Evolutionary conservation across 1,139 yeast genomes (phyloP).

Genomic region (Pichia sp.): DNA sequence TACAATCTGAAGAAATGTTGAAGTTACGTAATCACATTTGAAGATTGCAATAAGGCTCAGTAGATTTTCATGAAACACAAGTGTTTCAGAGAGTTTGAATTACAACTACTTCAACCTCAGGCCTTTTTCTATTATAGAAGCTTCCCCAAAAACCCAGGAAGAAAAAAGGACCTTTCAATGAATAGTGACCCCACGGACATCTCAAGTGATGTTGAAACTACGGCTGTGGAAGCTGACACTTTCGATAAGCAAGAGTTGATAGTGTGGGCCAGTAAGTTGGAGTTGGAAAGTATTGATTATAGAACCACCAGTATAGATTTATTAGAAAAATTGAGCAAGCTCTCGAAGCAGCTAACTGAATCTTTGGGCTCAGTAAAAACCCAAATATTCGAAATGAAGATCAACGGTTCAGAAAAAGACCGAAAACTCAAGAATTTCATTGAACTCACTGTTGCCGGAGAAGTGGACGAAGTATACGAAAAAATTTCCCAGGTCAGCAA

Average conservation of each 20-base stretch:
- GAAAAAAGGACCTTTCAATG: not conserved
- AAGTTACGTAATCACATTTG: not conserved
- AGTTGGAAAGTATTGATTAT: slow-evolving; percentile 41
- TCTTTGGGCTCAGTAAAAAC: slow-evolving; percentile 11
- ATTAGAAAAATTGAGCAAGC: slow-evolving; percentile 19
- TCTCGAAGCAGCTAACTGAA: slow-evolving; percentile 18
- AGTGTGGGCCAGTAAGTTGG: slow-evolving; percentile 44
- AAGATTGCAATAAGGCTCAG: not conserved
- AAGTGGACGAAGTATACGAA: slow-evolving; percentile 13
- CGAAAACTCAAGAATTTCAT: slow-evolving; percentile 9
- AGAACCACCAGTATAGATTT: slow-evolving; percentile 34
- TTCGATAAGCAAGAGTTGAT: slow-evolving; percentile 30
- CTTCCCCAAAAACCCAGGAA: no score
- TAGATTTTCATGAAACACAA: not conserved
- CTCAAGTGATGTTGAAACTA: slow-evolving; percentile 14
- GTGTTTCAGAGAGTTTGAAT: not conserved
- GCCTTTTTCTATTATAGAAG: no score
- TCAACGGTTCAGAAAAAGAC: not conserved
- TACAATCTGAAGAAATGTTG: not conserved
- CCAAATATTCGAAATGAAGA: slow-evolving; percentile 10
- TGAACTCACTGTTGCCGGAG: slow-evolving; percentile 7
- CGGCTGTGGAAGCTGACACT: slow-evolving; percentile 7
- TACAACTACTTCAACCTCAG: no score
- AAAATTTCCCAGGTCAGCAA: slow-evolving; percentile 1
- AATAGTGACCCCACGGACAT: slow-evolving; percentile 8